These are phyloP conservation scores for Monosporascus sp. DNA, from an alignment of 2,329 filamentous ascomycete genomes.

Conservation along the genomic window DNA sequence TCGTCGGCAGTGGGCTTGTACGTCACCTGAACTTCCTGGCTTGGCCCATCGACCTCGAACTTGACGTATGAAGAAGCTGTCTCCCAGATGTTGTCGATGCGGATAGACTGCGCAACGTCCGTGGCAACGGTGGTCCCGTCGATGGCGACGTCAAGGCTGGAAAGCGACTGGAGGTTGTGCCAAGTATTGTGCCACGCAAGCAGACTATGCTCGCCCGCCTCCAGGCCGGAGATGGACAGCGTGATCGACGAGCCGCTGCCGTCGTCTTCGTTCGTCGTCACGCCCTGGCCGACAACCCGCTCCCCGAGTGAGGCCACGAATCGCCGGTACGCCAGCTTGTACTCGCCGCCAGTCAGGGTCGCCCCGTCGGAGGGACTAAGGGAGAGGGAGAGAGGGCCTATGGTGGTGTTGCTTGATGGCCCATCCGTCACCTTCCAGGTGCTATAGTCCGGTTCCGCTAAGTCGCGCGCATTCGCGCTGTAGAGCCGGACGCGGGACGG, in stretches of 20 bases:
- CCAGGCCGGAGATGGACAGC: conserved; percentile 21
- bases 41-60: conserved; percentile 14
- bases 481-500: background rate
- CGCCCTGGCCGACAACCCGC: conserved; percentile 22
- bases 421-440: background rate
- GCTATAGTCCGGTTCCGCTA: background rate
- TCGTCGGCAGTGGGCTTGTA: conserved; percentile 16
- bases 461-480: background rate
- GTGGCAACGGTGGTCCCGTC: conserved; percentile 11
- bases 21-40: conserved; percentile 19
- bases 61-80: conserved; percentile 21
- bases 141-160: conserved; percentile 19
- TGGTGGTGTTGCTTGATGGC: background rate
- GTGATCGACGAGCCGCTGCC: conserved; percentile 11
- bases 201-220: conserved; percentile 22
- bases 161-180: conserved; percentile 18
- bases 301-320: conserved; percentile 23
- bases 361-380: background rate
- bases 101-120: conserved; percentile 17
- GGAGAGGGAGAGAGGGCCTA: background rate
- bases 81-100: conserved; percentile 27
- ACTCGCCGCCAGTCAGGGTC: conserved; percentile 18
- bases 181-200: conserved; percentile 27
- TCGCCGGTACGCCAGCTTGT: conserved; percentile 21
- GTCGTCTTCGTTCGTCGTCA: conserved; percentile 18